These are phyloP conservation scores for Cynanchum wilfordii DNA, from an alignment of 257 asterid species.

Conservation along the genomic window DNA sequence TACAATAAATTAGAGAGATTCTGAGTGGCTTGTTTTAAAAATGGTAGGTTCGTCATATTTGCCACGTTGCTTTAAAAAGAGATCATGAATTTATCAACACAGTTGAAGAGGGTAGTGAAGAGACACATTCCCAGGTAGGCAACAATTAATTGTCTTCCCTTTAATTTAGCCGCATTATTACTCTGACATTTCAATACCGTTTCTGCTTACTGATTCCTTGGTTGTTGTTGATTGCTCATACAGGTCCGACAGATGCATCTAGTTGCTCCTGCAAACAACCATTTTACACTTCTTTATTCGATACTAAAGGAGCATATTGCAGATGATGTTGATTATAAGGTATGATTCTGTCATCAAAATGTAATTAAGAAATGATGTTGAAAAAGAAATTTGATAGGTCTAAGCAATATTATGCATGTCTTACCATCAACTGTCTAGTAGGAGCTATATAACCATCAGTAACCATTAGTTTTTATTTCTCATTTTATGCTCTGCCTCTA, in stretches of 20 bases:
- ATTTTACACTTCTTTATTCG: slow-evolving; percentile 66
- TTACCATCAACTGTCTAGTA: too few relatives aligned
- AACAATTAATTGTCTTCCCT: not conserved
- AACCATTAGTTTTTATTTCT: too few relatives aligned
- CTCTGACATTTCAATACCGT: slow-evolving; percentile 3
- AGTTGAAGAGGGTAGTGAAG: slow-evolving; percentile 89
- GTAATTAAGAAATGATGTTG: not conserved
- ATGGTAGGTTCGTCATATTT: slow-evolving; percentile 83
- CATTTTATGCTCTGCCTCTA: too few relatives aligned
- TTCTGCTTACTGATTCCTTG: not conserved
- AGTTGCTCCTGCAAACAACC: slow-evolving; percentile 76
- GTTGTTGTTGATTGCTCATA: not conserved
- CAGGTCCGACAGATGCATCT: slow-evolving; percentile 88
- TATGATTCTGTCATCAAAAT: slow-evolving; percentile 12
- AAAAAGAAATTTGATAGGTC: not conserved
- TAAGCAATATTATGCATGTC: not conserved
- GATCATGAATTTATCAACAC: slow-evolving; percentile 91
- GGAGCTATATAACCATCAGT: too few relatives aligned
- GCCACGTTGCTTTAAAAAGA: slow-evolving; percentile 85
- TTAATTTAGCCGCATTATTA: slow-evolving; percentile 1
- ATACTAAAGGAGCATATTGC: slow-evolving; percentile 74
- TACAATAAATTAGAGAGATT: not conserved
- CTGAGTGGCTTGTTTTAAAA: not conserved
- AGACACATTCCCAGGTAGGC: slow-evolving; percentile 83
- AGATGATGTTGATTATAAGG: slow-evolving; percentile 86